These are phyloP conservation scores for Coniochaeta hoffmannii DNA, from an alignment of 2,329 filamentous ascomycete species.

Conservation along the genomic window DNA sequence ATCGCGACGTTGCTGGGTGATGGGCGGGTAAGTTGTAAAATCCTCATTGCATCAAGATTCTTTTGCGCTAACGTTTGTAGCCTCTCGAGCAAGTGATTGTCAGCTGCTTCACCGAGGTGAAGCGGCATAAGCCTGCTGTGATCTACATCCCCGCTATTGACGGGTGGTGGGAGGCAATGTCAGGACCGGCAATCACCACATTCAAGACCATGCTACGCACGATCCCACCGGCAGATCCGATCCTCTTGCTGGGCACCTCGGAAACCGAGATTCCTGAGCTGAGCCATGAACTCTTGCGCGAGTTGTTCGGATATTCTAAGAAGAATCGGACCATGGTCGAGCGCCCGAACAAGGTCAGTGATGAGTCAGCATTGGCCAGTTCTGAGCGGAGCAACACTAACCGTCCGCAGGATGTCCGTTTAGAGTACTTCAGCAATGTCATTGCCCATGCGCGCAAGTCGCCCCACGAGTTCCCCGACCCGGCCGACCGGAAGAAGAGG, in stretches of 20 bases:
- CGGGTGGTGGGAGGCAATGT: constrained; percentile 66
- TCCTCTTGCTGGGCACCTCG: constrained; percentile 79
- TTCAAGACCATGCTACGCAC: constrained; percentile 77
- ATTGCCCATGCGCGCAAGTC: constrained; percentile 70
- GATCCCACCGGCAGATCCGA: constrained; percentile 82
- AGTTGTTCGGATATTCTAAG: constrained; percentile 79
- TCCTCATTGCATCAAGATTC: not conserved
- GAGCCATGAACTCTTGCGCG: constrained; percentile 56
- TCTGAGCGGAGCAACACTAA: constrained; percentile 22
- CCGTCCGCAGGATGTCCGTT: constrained; percentile 40
- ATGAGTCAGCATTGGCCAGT: not conserved
- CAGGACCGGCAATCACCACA: constrained; percentile 64
- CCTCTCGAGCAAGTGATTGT: constrained; percentile 84
- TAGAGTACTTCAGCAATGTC: constrained; percentile 71
- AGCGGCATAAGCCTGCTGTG: constrained; percentile 89
- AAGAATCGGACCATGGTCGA: constrained; percentile 67
- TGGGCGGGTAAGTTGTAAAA: constrained; percentile 51
- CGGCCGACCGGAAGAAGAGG: constrained; percentile 77
- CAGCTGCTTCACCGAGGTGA: constrained; percentile 83
- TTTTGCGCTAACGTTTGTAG: constrained; percentile 26
- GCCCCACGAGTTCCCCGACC: constrained; percentile 81
- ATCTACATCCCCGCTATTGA: constrained; percentile 91
- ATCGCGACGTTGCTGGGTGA: constrained; percentile 82
- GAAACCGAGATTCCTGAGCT: constrained; percentile 60
- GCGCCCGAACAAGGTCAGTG: constrained; percentile 55